Base-by-base conservation (phyloP, 2,329 filamentous ascomycete species). In the Alternaria rosae region DNA sequence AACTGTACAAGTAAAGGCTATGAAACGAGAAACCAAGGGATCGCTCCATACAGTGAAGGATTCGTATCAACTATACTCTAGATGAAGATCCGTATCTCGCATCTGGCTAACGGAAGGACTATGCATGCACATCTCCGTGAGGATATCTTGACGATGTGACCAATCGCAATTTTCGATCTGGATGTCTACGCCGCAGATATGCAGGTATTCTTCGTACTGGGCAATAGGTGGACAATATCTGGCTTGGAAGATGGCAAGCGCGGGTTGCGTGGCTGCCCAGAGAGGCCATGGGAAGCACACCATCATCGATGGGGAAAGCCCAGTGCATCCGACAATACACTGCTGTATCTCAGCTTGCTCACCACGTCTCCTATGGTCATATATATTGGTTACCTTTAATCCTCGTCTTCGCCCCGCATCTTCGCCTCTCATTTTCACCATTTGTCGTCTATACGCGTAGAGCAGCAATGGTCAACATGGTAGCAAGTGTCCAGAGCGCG, bases 401-500 rank as follows among this genome's bases (percentile, higher is more conserved):
- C 9, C n/a, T 38, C 10, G 35, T 38, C n/a, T 38, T 17, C n/a
- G 15, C 32, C 32, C 32, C 32, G 32, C 32, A 17, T 17, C 15
- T 17, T 38, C 32, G 8, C 35, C 35, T 17, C 35, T 38, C 15
- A 38, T 17, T 1, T 38, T 38, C 35, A 17, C 35, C 1, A 17
- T 38, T 17, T 38, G 9, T 38, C 17, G 35, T 38, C n/a, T 11
- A 38, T 38, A 38, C 35, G 4, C 17, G 17, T 35, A 4, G 21
- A 23, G 12, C 7, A 9, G 8, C 17, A 6, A n/a, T 32, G 28
- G 47, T n/a, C 28, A 12, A 35, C 3, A 61, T 57, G 53, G 38
- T 15, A 21, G 43, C 47, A 5, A 67, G 54, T 30, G 20, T n/a
- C 12, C 65, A 67, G 47, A 57, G 21, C 9, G n/a, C 7, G 17